Percentiles rank a stretch among this genome's conserved stretches.
Evolutionary conservation across 805 yeast species (phyloP).

Genomic region (Yarrowia porcina): DNA sequence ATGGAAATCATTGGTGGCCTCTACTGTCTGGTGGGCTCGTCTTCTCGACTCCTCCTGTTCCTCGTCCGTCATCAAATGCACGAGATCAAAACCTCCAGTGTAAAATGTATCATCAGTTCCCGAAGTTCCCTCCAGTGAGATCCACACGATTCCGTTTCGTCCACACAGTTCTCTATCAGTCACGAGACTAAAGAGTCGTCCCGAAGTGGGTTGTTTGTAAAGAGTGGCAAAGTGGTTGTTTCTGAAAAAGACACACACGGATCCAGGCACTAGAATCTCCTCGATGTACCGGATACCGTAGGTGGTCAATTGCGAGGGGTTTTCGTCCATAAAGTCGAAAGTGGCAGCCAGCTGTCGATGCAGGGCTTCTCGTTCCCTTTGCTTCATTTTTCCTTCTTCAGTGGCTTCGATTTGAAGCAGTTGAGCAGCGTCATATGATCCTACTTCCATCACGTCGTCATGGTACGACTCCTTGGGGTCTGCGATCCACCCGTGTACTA

Average conservation of each 20-base stretch:
- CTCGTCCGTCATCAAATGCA: not conserved
- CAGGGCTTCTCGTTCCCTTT: slow-evolving; percentile 33
- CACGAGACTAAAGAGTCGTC: slow-evolving; percentile 59
- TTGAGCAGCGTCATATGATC: slow-evolving; percentile 60
- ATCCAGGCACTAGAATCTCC: slow-evolving; percentile 47
- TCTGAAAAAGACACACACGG: slow-evolving; percentile 72
- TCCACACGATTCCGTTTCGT: slow-evolving; percentile 66
- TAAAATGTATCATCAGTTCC: slow-evolving; percentile 71
- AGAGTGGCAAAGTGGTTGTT: slow-evolving; percentile 86
- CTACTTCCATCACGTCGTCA: slow-evolving; percentile 38
- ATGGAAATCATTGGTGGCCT: slow-evolving; percentile 32
- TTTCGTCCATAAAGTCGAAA: slow-evolving; percentile 52
- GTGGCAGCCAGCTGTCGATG: slow-evolving; percentile 28
- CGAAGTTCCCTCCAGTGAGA: slow-evolving; percentile 59
- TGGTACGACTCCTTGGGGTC: slow-evolving; percentile 43
- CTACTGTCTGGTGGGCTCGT: slow-evolving; percentile 21
- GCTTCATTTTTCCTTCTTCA: slow-evolving; percentile 34
- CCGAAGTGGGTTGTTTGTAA: slow-evolving; percentile 39
- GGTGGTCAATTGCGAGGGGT: slow-evolving; percentile 73
- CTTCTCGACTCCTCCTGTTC: slow-evolving; percentile 9
- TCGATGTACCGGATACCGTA: slow-evolving; percentile 56
- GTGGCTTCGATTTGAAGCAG: slow-evolving; percentile 50
- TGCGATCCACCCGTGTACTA: slow-evolving; percentile 86
- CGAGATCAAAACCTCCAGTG: slow-evolving; percentile 54
- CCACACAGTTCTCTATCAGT: slow-evolving; percentile 59